These are phyloP conservation scores for Lyophyllum semitale DNA, from an alignment of 768 basidiomycete species.

Conservation along the genomic window DNA sequence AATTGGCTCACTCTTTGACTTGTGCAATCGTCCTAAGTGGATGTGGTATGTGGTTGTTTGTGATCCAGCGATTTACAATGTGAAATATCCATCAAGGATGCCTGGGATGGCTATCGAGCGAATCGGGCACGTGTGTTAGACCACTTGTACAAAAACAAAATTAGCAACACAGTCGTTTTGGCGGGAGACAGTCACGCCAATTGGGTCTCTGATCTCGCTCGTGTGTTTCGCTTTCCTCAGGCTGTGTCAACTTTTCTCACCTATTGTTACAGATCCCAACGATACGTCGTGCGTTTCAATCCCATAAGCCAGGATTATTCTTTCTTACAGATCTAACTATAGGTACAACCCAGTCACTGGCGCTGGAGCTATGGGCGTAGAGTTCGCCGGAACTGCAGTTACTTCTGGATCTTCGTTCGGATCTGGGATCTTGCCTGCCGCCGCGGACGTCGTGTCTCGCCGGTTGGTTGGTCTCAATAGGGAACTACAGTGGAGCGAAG, in stretches of 20 bases:
- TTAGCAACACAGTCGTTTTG: slow-evolving; percentile 57
- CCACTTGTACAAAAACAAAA: slow-evolving; percentile 49
- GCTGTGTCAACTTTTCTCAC: not conserved
- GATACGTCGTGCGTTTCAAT: slow-evolving; percentile 42
- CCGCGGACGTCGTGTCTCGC: slow-evolving; percentile 39
- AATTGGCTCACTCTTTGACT: slow-evolving; percentile 15
- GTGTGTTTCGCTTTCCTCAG: slow-evolving; percentile 29
- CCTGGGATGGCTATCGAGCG: slow-evolving; percentile 63
- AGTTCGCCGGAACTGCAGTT: slow-evolving; percentile 65
- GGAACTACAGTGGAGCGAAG: slow-evolving; percentile 64
- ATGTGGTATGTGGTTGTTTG: not conserved
- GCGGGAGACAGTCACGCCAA: slow-evolving; percentile 66
- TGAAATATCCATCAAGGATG: slow-evolving; percentile 35
- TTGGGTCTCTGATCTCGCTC: slow-evolving; percentile 60
- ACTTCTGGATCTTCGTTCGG: slow-evolving; percentile 53
- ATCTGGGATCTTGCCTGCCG: slow-evolving; percentile 34
- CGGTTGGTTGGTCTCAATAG: slow-evolving; percentile 40
- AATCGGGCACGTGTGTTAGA: slow-evolving; percentile 54
- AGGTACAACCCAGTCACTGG: slow-evolving; percentile 53
- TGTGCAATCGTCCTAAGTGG: not conserved
- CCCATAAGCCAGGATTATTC: not conserved
- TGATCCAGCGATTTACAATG: not conserved
- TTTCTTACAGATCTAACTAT: not conserved
- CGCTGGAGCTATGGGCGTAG: slow-evolving; percentile 53
- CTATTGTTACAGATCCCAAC: slow-evolving; percentile 40